These are phyloP conservation scores for Colletotrichum salicis DNA, from an alignment of 2,329 filamentous ascomycete genomes.

Conservation along the genomic window DNA sequence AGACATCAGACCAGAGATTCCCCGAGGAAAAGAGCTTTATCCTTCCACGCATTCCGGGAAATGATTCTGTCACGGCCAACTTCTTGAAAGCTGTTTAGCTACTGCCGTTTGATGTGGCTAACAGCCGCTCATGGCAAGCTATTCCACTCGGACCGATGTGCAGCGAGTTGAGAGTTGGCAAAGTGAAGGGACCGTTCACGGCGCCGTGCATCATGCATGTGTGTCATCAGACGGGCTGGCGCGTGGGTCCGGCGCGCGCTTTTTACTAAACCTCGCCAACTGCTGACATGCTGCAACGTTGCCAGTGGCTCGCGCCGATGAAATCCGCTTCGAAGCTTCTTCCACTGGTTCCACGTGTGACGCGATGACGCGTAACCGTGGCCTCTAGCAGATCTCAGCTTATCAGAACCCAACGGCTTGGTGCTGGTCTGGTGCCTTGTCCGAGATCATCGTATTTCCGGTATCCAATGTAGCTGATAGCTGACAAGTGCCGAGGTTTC, in stretches of 20 bases:
- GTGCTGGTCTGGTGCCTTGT: not conserved
- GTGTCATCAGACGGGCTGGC: conserved; percentile 11
- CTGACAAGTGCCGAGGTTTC: too few species aligned
- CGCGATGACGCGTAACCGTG: not conserved
- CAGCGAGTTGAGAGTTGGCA: not conserved
- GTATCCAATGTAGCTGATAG: too few species aligned
- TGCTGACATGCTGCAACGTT: not conserved
- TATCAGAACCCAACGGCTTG: not conserved
- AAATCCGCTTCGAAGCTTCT: not conserved
- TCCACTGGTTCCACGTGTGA: not conserved
- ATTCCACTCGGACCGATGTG: not conserved
- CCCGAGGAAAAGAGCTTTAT: not conserved
- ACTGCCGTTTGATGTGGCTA: not conserved
- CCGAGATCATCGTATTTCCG: not conserved
- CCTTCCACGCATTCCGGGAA: not conserved
- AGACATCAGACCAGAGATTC: not conserved
- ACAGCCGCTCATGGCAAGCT: not conserved
- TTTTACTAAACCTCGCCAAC: not conserved
- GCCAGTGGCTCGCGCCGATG: not conserved
- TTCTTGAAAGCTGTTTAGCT: too few species aligned
- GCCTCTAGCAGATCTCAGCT: not conserved
- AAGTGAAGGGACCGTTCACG: conserved; percentile 1
- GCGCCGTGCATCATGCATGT: conserved; percentile 24
- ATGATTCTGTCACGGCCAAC: not conserved
- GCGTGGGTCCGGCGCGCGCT: conserved; percentile 6